A percentile compares a stretch with the other conserved stretches of the same genome.
These are phyloP conservation scores for Suhomyces maxii DNA, from an alignment of 1,139 yeast genomes.

Conservation along the genomic window DNA sequence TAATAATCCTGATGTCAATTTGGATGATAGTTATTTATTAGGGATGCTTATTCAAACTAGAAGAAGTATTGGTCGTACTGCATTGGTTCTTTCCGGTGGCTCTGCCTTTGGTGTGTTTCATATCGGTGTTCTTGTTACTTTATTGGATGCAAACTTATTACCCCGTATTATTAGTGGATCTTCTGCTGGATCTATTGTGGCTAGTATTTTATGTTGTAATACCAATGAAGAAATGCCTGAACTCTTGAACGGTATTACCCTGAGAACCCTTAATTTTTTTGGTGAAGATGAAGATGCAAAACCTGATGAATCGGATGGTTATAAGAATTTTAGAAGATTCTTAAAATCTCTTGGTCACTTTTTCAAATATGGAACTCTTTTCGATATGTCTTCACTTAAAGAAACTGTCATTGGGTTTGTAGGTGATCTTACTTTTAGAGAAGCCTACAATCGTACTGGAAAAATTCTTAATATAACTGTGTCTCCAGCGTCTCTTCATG, in stretches of 20 bases:
- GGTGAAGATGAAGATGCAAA: slow-evolving; percentile 1
- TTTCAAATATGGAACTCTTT: slow-evolving; percentile 82
- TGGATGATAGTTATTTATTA: slow-evolving; percentile 68
- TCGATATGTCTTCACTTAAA: slow-evolving; percentile 72
- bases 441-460: slow-evolving; percentile 61
- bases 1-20: slow-evolving; percentile 38
- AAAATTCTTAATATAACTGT: slow-evolving; percentile 57
- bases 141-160: slow-evolving; percentile 68
- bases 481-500: slow-evolving; percentile 64
- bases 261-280: slow-evolving; percentile 70
- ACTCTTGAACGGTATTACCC: slow-evolving; percentile 54
- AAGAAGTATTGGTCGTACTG: slow-evolving; percentile 90
- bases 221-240: slow-evolving; percentile 69
- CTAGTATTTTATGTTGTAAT: slow-evolving; percentile 82
- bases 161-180: slow-evolving; percentile 95
- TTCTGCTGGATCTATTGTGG: slow-evolving; percentile 94
- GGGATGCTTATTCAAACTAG: slow-evolving; percentile 86
- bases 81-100: slow-evolving; percentile 90
- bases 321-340: slow-evolving; percentile 37
- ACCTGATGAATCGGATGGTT: slow-evolving; percentile 11
- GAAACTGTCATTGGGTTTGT: slow-evolving; percentile 73
- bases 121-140: slow-evolving; percentile 83
- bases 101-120: slow-evolving; percentile 92
- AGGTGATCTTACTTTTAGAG: slow-evolving; percentile 82
- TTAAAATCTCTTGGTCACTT: slow-evolving; percentile 49